Evolutionary conservation across 352 stramenopile genomes (phyloP).

Genomic region (Phytopythium boreale): DNA sequence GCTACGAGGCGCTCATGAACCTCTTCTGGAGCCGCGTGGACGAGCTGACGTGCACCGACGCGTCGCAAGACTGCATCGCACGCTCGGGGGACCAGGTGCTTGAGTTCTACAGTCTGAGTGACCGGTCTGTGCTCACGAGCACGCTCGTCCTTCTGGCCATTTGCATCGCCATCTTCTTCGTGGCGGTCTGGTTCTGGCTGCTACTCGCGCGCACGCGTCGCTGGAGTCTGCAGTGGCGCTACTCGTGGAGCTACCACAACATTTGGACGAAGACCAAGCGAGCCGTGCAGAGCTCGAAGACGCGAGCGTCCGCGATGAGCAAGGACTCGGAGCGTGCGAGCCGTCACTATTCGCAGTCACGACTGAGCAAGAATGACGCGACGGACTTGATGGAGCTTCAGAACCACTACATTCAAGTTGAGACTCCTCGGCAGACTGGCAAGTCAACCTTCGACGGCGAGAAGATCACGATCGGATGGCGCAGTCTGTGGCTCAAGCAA

Average conservation of each 20-base stretch:
- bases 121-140: conserved; percentile 29
- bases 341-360: not conserved
- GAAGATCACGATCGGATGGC: conserved; percentile 26
- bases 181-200: conserved; percentile 31
- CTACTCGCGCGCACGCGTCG: conserved; percentile 19
- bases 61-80: conserved; percentile 28
- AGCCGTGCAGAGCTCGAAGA: not conserved
- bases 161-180: conserved; percentile 30
- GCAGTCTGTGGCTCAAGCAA: conserved; percentile 23
- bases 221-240: conserved; percentile 24
- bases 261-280: not conserved
- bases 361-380: conserved; percentile 1
- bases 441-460: conserved; percentile 14
- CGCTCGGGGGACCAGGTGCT: conserved; percentile 35
- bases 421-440: conserved; percentile 22
- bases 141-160: conserved; percentile 35
- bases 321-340: conserved; percentile 2
- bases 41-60: conserved; percentile 28
- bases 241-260: conserved; percentile 19
- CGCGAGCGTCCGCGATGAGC: not conserved
- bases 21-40: conserved; percentile 44
- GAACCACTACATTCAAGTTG: conserved; percentile 33
- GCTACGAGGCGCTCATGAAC: conserved; percentile 45
- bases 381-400: conserved; percentile 1
- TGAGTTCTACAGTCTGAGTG: conserved; percentile 41